phyloP scores from a whole-genome alignment of 306 rosid genomes.

The barrel medic (Medicago truncatula) region MtrunA17r5.0-ANR NC_053043.1:13053001-13053500 shows the following conservation, averaged over 20 bases:
- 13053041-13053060: too few species aligned
- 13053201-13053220: slow-evolving; percentile 29
- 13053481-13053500: slow-evolving; percentile 81
- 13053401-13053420: neutral
- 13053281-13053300: slow-evolving; percentile 95
- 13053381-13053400: slow-evolving; percentile 50
- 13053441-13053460: slow-evolving; percentile 93
- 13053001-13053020: too few species aligned
- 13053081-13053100: slow-evolving; percentile 40
- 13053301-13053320: slow-evolving; percentile 87
- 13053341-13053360: slow-evolving; percentile 63
- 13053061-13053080: slow-evolving; percentile 24
- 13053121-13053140: slow-evolving; percentile 32
- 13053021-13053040: too few species aligned
- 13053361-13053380: slow-evolving; percentile 80
- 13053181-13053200: slow-evolving; percentile 29
- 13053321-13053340: slow-evolving; percentile 50
- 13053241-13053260: slow-evolving; percentile 79
- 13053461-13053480: slow-evolving; percentile 59
- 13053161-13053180: neutral
- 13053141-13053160: neutral
- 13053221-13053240: neutral
- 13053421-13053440: slow-evolving; percentile 54
- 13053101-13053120: slow-evolving; percentile 21
- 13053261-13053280: slow-evolving; percentile 79